These are phyloP conservation scores for Aspergillus bridgeri DNA, from an alignment of 495 filamentous ascomycete species.

Conservation along the genomic window DNA sequence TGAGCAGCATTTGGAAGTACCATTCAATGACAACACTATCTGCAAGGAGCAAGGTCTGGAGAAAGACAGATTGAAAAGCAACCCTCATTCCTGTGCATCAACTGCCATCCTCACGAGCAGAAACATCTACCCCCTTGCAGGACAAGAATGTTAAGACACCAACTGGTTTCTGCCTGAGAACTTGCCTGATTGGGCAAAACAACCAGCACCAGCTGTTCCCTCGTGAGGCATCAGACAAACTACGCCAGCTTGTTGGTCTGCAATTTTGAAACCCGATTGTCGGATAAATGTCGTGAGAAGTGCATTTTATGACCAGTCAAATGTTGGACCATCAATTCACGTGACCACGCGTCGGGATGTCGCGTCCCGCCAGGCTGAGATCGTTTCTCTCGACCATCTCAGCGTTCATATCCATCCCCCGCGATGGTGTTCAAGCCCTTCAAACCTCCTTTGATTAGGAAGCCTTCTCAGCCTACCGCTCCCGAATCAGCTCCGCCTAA, in stretches of 20 bases:
- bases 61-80: too few relatives aligned
- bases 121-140: not conserved
- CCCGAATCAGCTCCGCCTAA: not conserved
- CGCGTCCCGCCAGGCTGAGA: not conserved
- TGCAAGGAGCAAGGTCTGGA: too few relatives aligned
- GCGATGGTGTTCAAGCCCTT: slow-evolving; percentile 49
- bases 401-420: slow-evolving; percentile 7
- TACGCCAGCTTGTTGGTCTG: too few relatives aligned
- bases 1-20: not conserved
- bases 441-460: slow-evolving; percentile 43
- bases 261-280: too few relatives aligned
- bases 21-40: too few relatives aligned
- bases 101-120: not conserved
- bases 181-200: not conserved
- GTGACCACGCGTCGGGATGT: not conserved
- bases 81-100: too few relatives aligned
- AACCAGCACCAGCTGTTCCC: not conserved
- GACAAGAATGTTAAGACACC: not conserved
- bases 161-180: not conserved
- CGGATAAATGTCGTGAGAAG: too few relatives aligned
- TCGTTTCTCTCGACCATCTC: not conserved
- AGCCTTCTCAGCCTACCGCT: slow-evolving; percentile 12
- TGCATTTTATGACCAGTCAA: not conserved
- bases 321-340: not conserved
- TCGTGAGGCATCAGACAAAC: not conserved